Percentiles rank a stretch among this genome's conserved stretches.
Evolutionary conservation across 176 grass and related monocot genomes (phyloP).

Genomic region (Phyllostachys edulis): DNA sequence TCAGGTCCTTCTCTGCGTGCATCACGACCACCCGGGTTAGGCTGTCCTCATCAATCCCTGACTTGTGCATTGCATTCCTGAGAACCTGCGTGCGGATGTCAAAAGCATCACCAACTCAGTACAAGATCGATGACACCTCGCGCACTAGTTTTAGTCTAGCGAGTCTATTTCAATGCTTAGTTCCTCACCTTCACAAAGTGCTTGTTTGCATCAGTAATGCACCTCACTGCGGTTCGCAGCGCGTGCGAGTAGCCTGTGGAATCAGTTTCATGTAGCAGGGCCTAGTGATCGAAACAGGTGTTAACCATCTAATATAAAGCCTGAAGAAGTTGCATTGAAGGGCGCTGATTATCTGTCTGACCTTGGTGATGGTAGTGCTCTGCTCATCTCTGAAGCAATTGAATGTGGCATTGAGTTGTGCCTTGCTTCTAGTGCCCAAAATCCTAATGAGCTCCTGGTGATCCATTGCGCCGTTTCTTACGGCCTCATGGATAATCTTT

Average conservation of each 20-base stretch:
- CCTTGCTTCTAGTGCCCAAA: slow-evolving; percentile 74
- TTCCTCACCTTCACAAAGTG: slow-evolving; percentile 65
- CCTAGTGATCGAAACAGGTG: slow-evolving; percentile 32
- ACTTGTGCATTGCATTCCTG: slow-evolving; percentile 35
- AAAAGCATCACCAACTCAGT: background rate
- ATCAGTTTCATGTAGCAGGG: slow-evolving; percentile 36
- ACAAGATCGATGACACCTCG: background rate
- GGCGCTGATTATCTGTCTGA: background rate
- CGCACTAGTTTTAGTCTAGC: background rate
- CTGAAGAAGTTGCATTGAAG: background rate
- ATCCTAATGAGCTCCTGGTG: slow-evolving; percentile 70
- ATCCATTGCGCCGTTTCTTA: slow-evolving; percentile 28
- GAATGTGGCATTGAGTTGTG: slow-evolving; percentile 70
- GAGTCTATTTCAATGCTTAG: background rate
- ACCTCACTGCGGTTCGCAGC: slow-evolving; percentile 49
- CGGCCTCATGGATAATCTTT: slow-evolving; percentile 44
- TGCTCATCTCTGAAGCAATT: slow-evolving; percentile 58
- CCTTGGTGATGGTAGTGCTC: slow-evolving; percentile 57
- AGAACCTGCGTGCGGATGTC: slow-evolving; percentile 42
- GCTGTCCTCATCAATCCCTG: slow-evolving; percentile 57
- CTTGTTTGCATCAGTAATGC: slow-evolving; percentile 43
- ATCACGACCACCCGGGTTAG: slow-evolving; percentile 59
- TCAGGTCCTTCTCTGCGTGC: slow-evolving; percentile 80
- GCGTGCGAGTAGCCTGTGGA: slow-evolving; percentile 45
- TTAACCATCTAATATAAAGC: background rate